A percentile compares a stretch with the other conserved stretches of the same genome.
Evolutionary conservation across 2,329 filamentous ascomycete genomes (phyloP).

Genomic region (Erysiphe pulchra): DNA sequence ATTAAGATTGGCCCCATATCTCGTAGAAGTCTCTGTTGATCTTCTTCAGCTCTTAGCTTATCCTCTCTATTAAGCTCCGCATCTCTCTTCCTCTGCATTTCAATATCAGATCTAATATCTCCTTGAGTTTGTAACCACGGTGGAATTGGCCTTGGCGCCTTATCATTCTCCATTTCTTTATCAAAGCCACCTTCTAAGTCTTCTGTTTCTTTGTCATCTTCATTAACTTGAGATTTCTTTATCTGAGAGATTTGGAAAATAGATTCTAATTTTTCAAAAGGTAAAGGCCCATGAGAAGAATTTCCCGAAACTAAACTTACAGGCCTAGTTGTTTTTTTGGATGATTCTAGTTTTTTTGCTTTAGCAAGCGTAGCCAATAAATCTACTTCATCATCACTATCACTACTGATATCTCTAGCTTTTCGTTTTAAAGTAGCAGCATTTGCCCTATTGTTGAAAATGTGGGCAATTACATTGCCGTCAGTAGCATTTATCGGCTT

Average conservation of each 20-base stretch:
- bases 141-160: constrained; percentile 29
- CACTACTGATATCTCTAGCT: constrained; percentile 11
- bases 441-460: constrained; percentile 48
- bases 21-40: constrained; percentile 22
- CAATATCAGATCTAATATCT: constrained; percentile 38
- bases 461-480: constrained; percentile 40
- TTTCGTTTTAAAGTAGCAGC: constrained; percentile 25
- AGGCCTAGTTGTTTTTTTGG: constrained; percentile 15
- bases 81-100: constrained; percentile 29
- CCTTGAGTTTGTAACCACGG: constrained; percentile 44
- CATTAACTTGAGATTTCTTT: constrained; percentile 4
- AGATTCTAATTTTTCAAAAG: constrained; percentile 62
- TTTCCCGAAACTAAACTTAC: constrained; percentile 28
- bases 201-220: constrained; percentile 6
- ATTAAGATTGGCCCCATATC: constrained; percentile 32
- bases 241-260: constrained; percentile 23
- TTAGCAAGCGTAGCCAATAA: constrained; percentile 50
- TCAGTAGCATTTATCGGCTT: constrained; percentile 25
- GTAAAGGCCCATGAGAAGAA: constrained; percentile 55
- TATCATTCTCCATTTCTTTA: constrained; percentile 10
- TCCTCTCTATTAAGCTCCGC: constrained; percentile 38
- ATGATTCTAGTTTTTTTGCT: constrained; percentile 34
- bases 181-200: constrained; percentile 16
- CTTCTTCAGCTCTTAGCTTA: constrained; percentile 26
- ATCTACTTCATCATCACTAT: constrained; percentile 58